Base-by-base conservation (phyloP, 2,329 filamentous ascomycete genomes). In the Chaetomium strumarium region DNA sequence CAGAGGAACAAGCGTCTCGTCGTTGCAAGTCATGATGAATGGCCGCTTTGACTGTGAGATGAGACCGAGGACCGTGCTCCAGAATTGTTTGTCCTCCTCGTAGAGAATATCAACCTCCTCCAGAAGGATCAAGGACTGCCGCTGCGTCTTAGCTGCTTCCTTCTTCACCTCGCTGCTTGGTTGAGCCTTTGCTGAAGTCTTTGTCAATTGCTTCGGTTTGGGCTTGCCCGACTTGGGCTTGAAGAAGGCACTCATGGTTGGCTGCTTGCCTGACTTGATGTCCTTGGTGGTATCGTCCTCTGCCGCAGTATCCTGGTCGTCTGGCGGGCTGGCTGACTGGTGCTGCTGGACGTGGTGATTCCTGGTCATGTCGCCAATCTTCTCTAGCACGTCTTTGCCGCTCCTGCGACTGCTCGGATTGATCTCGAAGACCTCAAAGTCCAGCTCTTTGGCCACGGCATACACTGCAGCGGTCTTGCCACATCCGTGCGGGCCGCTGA, bases 81-180 rank as follows among this genome's bases (percentile, higher is more conserved):
- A 99, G 64, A 99, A 99, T 57, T 92, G 86, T 68, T 90, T 92
- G 67, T 99, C 93, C 66, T 97, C 92, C 49, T 96, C 91, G 66
- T 93, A 99, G 1, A 99, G 76, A 14, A 97, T 73, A 64, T 99
- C 95, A 0, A 90, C 90, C 69, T 99, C 93, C 68, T 99, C 93
- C 1, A 99, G 75, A 2, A 99, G 75, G 56, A 99, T 96, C 17
- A 99, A 73, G 0, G 92, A 97, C 68, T 99, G 93, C 62, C 95
- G 95, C 67, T 97, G 92, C 24, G 73, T 67, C 58, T 78, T 77
- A 55, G 68, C 52, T 2, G 66, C 40, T 2, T 68, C 61, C 47
- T 67, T 67, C 42, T 68, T 70, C n/a, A 41, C 29, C 12, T 61
- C 53, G 24, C 51, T 62, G 24, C 51, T 62, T 43, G 41, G 49